Percentiles rank a stretch among this genome's conserved stretches.
phyloP scores from a whole-genome alignment of 768 basidiomycete species.

The Inosperma sp. region DNA sequence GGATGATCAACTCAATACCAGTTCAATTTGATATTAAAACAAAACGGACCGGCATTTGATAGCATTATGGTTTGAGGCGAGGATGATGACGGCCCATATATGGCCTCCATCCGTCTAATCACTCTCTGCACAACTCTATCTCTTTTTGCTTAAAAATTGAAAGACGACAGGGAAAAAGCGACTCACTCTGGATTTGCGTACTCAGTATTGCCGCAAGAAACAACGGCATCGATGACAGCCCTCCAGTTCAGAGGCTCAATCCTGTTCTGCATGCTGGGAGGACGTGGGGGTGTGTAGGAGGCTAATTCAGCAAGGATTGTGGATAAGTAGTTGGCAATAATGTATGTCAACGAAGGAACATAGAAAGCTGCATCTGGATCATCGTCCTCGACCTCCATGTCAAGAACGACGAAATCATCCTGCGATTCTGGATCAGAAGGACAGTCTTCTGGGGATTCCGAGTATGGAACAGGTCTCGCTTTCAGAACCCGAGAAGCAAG shows the following conservation, averaged over 20 bases:
- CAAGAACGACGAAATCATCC: slow-evolving; percentile 22
- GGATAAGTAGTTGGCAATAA: slow-evolving; percentile 43
- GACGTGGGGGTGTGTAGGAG: slow-evolving; percentile 49
- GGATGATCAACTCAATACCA: too few species aligned
- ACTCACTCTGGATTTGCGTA: slow-evolving; percentile 37
- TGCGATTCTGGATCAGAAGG: slow-evolving; percentile 16
- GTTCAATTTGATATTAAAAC: background rate
- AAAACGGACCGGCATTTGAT: slow-evolving; percentile 16
- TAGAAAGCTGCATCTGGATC: slow-evolving; percentile 30
- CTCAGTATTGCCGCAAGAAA: slow-evolving; percentile 35
- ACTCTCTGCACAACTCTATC: slow-evolving; percentile 29
- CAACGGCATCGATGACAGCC: slow-evolving; percentile 51
- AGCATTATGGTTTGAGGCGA: slow-evolving; percentile 18
- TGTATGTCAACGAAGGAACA: slow-evolving; percentile 37
- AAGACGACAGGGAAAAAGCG: background rate
- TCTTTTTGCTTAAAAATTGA: slow-evolving; percentile 7
- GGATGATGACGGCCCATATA: slow-evolving; percentile 21
- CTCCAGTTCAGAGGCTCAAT: slow-evolving; percentile 60
- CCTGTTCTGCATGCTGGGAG: slow-evolving; percentile 62
- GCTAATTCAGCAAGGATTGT: slow-evolving; percentile 52
- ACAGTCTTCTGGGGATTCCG: slow-evolving; percentile 3
- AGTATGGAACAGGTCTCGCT: slow-evolving; percentile 17
- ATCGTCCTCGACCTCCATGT: slow-evolving; percentile 26
- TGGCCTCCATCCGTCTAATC: slow-evolving; percentile 24
- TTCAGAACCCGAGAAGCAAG: slow-evolving; percentile 40